phyloP scores from a whole-genome alignment of 2,329 filamentous ascomycete species.

The Diaporthe aspalathi region DNA sequence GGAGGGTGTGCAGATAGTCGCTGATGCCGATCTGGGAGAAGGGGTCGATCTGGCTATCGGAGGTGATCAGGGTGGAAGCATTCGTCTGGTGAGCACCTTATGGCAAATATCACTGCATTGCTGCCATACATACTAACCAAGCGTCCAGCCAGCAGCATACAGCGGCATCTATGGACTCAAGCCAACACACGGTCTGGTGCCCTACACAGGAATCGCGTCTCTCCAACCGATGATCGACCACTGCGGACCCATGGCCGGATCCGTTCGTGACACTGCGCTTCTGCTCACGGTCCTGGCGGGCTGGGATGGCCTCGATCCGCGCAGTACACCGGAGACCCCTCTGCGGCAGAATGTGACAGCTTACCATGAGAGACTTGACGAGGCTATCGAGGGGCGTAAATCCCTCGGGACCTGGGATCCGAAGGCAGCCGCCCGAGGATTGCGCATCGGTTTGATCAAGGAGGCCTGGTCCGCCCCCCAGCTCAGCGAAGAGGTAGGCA shows the following conservation, averaged over 20 bases:
- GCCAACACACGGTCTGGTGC: constrained; percentile 60
- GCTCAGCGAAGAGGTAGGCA: constrained; percentile 52
- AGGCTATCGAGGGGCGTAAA: constrained; percentile 40
- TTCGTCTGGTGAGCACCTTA: constrained; percentile 45
- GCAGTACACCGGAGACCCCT: constrained; percentile 53
- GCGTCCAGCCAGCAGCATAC: constrained; percentile 49
- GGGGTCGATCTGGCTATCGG: constrained; percentile 51
- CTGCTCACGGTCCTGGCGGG: constrained; percentile 57
- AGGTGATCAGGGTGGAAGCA: constrained; percentile 53
- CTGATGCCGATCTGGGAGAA: constrained; percentile 41
- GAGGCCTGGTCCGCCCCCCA: constrained; percentile 55
- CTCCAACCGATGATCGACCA: constrained; percentile 57
- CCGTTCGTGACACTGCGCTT: constrained; percentile 54
- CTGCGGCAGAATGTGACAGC: constrained; percentile 48
- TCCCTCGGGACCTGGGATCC: constrained; percentile 42
- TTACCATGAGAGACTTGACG: constrained; percentile 47
- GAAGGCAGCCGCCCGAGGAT: constrained; percentile 49
- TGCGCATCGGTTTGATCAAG: constrained; percentile 59
- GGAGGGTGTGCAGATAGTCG: constrained; percentile 19
- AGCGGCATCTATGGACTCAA: constrained; percentile 58
- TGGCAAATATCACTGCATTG: neutral
- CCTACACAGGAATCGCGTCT: constrained; percentile 60
- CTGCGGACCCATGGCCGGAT: constrained; percentile 57
- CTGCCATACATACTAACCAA: neutral
- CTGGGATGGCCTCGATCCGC: constrained; percentile 60